Conservation (phyloP, 345 rosid genomes). For the Corymbia maculata region DNA sequence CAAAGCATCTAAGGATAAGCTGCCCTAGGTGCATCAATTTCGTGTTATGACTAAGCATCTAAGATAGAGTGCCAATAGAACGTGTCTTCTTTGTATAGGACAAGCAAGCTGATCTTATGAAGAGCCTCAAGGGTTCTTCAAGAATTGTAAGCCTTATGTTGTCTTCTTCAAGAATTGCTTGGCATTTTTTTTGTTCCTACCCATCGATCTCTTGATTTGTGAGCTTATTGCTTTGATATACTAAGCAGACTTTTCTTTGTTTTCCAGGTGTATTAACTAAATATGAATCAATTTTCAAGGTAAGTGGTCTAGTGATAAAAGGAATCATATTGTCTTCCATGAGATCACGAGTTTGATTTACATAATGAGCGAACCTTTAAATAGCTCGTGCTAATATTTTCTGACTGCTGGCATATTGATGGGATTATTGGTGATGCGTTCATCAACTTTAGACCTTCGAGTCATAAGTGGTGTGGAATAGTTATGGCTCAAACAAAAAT, state of each 20-base stretch:
- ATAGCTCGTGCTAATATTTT: neutral
- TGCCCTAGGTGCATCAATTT: neutral
- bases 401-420: neutral
- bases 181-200: neutral
- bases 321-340: neutral
- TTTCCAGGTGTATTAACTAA: neutral
- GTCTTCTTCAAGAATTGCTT: neutral
- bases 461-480: neutral
- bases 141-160: neutral
- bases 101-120: neutral
- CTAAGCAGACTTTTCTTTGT: neutral
- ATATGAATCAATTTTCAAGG: neutral
- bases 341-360: neutral
- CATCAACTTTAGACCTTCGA: neutral
- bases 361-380: accelerated
- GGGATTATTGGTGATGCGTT: neutral
- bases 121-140: neutral
- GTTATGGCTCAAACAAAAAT: neutral
- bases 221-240: neutral
- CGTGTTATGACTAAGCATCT: neutral
- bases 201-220: neutral
- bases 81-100: neutral
- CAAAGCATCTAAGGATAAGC: neutral
- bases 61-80: neutral
- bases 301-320: neutral